Evolutionary conservation across 352 stramenopile genomes (phyloP), one percentile per base, ranked within the genome.

Genomic region (Peronospora destructor): DNA sequence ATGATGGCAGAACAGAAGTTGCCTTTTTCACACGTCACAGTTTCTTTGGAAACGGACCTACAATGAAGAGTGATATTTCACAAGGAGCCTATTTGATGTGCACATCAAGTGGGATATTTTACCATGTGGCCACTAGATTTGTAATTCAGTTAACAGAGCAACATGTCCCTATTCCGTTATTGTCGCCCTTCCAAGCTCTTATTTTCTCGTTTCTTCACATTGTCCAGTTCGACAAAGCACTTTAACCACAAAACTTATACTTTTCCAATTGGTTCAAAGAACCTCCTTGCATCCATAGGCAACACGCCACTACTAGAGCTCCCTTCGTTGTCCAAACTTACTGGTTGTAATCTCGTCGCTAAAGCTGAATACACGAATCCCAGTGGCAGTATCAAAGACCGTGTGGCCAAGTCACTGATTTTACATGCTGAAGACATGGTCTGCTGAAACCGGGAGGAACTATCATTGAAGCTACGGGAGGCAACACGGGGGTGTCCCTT

Each of bases 381-480:
- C 17, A 88, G 87, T 53, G 92, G 92, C 4, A 94, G 73, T 16
- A 85, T 97, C 50, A 98, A 98, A 67, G 92, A 98, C 71, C 89
- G 92, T 33, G 91, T 95, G 6, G 89, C 88, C 30, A 85, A 95
- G 34, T 86, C 68, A 26, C 80, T 98, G 68, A 96, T 97, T 57
- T 58, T 79, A 14, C 71, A 96, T 52, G 91, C 90, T 1, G 91
- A 97, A 70, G 61, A 75, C 32, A 70, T 66, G 2, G 90, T 0
- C 45, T 89, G 39, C 80, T 98, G 36, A 68, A 74, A 29, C 72
- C 71, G 0, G 79, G 73, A 21, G 64, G 68, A 26, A 84, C 68
- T 2, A 56, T 89, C 42, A 73, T 87, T 30, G 76, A 90, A 45
- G 86, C 87, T 25, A 97, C 87, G 0, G 84, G 74, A 26, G 91